A percentile compares a stretch with the other conserved stretches of the same genome.
Evolutionary conservation across 1,284 basidiomycete species (phyloP).

Genomic region (Jaminaea rosea): DNA sequence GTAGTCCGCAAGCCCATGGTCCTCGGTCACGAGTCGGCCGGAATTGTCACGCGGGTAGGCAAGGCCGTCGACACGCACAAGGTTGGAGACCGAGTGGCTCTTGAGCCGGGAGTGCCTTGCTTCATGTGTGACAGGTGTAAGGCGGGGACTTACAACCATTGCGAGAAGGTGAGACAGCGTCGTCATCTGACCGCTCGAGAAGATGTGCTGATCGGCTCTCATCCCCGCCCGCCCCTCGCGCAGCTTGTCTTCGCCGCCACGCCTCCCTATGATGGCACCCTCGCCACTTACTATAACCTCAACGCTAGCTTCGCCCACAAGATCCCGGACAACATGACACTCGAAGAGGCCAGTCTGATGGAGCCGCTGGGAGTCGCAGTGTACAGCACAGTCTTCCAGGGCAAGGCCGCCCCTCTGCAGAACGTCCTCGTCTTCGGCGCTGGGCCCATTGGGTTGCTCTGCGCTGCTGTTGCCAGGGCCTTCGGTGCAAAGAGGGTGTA

Average conservation of each 20-base stretch:
- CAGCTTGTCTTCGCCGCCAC: slow-evolving; percentile 77
- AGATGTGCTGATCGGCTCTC: slow-evolving; percentile 5
- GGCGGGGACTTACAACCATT: slow-evolving; percentile 18
- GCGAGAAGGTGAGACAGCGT: slow-evolving; percentile 1
- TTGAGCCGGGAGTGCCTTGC: slow-evolving; percentile 71
- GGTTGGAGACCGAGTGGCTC: slow-evolving; percentile 73
- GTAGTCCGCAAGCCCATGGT: slow-evolving; percentile 71
- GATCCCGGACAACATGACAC: slow-evolving; percentile 48
- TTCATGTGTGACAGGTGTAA: slow-evolving; percentile 56
- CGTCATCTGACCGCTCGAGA: slow-evolving; percentile 19
- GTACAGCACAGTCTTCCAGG: slow-evolving; percentile 73
- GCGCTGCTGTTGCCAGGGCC: slow-evolving; percentile 84
- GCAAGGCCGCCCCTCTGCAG: slow-evolving; percentile 54
- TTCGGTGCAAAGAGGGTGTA: slow-evolving; percentile 46
- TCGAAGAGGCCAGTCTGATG: slow-evolving; percentile 58
- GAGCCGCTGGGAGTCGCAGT: slow-evolving; percentile 88
- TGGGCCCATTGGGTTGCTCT: slow-evolving; percentile 83
- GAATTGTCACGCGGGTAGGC: slow-evolving; percentile 58
- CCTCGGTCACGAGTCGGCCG: slow-evolving; percentile 57
- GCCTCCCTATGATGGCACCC: slow-evolving; percentile 78
- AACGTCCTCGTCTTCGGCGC: slow-evolving; percentile 62
- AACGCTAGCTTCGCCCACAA: slow-evolving; percentile 42
- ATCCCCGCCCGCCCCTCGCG: slow-evolving; percentile 48
- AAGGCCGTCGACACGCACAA: slow-evolving; percentile 63
- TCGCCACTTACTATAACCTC: slow-evolving; percentile 57